Evolutionary conservation across 2,329 filamentous ascomycete species (phyloP), one percentile per base, ranked within the genome.

Genomic region (Coniochaeta sp.): DNA sequence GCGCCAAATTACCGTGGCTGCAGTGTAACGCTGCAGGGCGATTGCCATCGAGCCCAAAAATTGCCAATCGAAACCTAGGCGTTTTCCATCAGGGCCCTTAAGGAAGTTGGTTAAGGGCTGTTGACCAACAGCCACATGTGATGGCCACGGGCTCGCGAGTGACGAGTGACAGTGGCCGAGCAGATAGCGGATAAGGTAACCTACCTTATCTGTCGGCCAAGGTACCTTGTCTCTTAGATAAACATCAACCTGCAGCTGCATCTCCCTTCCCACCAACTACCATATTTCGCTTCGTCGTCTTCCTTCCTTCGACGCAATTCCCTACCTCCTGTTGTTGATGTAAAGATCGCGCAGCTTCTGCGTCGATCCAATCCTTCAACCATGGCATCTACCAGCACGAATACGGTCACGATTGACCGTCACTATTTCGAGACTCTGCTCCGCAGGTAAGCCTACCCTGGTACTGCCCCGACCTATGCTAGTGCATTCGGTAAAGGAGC

Each of bases 341-440:
- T 47, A 47, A n/a, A 47, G 42, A 47, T 47, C 42, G n/a, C 42
- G 42, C 42, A 47, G 42, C 42, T 47, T 47, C 42, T 47, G 42
- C 42, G 42, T 22, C 8, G n/a, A 4, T 24, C 42, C 42, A 22
- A 22, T 47, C 24, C 42, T 24, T 26, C 54, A 55, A 57, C 36
- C 4, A 57, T 57, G 55, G 55, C 55, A 12, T 44, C 55, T 12
- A 16, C 17, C 24, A 44, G 24, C 24, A 30, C 36, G 24, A 36
- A 14, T 57, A 42, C 55, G 16, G 80, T 88, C 57, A 86, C 83
- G 10, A 79, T 88, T 64, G 82, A 84, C 63, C 84, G 80, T 67
- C 71, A 73, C 57, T 83, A 88, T 73, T 83, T 88, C 65, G 81
- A 88, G 66, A 82, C 83, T 60, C 75, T 89, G 55, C 68, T 87